Evolutionary conservation across 805 yeast species (phyloP), one percentile per base, ranked within the genome.

Genomic region (Saccharomycopsis olivae): DNA sequence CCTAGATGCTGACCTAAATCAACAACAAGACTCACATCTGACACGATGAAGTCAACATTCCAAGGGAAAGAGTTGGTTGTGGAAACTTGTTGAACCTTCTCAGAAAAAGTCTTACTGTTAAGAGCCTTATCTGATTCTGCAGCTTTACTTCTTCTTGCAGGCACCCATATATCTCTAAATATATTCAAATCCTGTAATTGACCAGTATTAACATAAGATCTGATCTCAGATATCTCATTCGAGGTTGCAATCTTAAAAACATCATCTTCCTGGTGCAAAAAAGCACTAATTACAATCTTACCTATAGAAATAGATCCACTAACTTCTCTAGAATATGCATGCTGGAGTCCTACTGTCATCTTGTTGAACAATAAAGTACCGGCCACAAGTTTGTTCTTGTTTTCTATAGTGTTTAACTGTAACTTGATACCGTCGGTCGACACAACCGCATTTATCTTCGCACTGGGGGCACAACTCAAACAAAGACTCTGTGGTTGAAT

Each of bases 401-500:
- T 51, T 6, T 62, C 64, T 33, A 72, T 69, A 1, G 84, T 64
- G 31, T 71, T 70, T 6, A 80, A 47, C 36, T 73, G 72, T 27
- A 85, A 49, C 17, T 67, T 71, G n/a, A 85, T 70, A 0, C 80
- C 78, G 16, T 76, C 80, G 17, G 79, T 69, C 5, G 86, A 81
- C 13, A 86, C 78, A 27, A 81, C 73, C 0, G 96, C 94, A 29
- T 86, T 87, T 2, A 92, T 92, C 53, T 84, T 86, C 0, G 97
- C 97, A 14, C 78, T 78, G 1, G 98, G 98, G 46, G 84, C 89
- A 66, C 98, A 92, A 49, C 94, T 82, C 39, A 92, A 62, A 2
- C 81, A 71, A 17, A 92, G 55, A 33, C 71, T 72, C 54, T 92
- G 98, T 25, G 77, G 71, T 16, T 75, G 87, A 38, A 88, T 69